Conservation (phyloP, 192 early-diverging fungal genomes). For the Pilaira anomala region DNA sequence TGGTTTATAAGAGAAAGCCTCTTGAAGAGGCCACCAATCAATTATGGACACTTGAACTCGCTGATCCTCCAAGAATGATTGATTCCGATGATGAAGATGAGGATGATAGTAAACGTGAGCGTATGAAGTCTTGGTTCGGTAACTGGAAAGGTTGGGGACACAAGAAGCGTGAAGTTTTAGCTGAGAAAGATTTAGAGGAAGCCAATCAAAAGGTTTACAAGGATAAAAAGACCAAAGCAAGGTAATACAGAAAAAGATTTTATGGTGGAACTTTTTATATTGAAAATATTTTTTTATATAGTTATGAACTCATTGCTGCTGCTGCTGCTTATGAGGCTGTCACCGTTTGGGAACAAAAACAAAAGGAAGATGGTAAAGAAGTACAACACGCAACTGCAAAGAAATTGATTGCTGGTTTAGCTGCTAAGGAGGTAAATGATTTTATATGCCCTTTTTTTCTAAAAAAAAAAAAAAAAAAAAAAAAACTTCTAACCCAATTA, state of each 20-base stretch:
- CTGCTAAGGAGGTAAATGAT: constrained; percentile 26
- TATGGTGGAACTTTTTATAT: neutral
- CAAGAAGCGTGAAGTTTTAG: constrained; percentile 7
- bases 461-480: too few relatives aligned
- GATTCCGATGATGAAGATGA: constrained; percentile 18
- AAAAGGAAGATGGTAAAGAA: constrained; percentile 25
- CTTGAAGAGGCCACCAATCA: constrained; percentile 29
- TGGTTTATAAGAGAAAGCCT: constrained; percentile 22
- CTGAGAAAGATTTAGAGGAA: constrained; percentile 23
- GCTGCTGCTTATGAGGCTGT: constrained; percentile 35
- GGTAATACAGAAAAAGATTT: neutral
- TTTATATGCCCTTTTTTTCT: neutral
- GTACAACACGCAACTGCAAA: constrained; percentile 17
- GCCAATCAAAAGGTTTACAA: constrained; percentile 34
- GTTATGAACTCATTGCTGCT: constrained; percentile 32
- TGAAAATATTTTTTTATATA: neutral
- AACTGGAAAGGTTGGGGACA: constrained; percentile 27
- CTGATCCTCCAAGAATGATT: constrained; percentile 22
- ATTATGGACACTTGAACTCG: constrained; percentile 25
- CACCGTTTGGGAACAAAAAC: constrained; percentile 30
- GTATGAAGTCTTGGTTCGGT: constrained; percentile 27
- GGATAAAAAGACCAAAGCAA: constrained; percentile 22
- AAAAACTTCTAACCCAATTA: neutral
- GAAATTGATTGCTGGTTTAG: constrained; percentile 25
- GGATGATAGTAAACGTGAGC: constrained; percentile 23